Evolutionary conservation across 306 rosid genomes (phyloP), one percentile per base, ranked within the genome.

Genomic region (Ochetophila trinervis): DNA sequence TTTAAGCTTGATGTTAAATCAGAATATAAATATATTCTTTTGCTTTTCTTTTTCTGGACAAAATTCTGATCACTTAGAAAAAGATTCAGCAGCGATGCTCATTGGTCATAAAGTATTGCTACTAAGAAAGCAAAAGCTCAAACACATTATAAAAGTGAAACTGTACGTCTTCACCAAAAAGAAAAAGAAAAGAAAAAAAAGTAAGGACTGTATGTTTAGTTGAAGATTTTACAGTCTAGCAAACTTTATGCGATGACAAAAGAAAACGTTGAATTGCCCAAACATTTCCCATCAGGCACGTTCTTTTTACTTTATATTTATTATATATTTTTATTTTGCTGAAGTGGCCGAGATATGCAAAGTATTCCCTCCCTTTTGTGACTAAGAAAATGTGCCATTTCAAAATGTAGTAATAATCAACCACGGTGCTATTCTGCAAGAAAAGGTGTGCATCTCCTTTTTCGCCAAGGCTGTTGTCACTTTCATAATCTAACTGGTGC

Each of bases 381-480:
- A 27, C 32, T 6, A 45, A 49, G 14, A 19, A 54, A 32, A 37
- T 34, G 3, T 32, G 23, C 19, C 11, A 20, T 2, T 40, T 8
- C 20, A 42, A 27, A 16, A 18, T 23, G 12, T 13, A 32, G 5
- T 35, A 9, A 30, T 52, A 36, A 57, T 48, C 40, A 69, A 37
- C 61, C 68, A 61, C 50, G 61, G 68, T 32, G 57, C 49, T 57
- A 68, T 18, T 10, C 47, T 57, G 54, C 37, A 50, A 63, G 75
- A 60, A 76, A 57, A 66, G 73, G 45, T 71, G 60, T 49, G 62
- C 57, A 51, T 7, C 59, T 78, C 78, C 24, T 60, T 77, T 74
- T 77, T 61, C 22, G 30, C 57, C 6, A 61, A 60, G 60, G 58
- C 30, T 32, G 71, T 65, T 75, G 45, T 50, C 42, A 3, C 13